Evolutionary conservation across 148 eudicot genomes (phyloP).

Genomic region (Amaranthus palmeri): DNA sequence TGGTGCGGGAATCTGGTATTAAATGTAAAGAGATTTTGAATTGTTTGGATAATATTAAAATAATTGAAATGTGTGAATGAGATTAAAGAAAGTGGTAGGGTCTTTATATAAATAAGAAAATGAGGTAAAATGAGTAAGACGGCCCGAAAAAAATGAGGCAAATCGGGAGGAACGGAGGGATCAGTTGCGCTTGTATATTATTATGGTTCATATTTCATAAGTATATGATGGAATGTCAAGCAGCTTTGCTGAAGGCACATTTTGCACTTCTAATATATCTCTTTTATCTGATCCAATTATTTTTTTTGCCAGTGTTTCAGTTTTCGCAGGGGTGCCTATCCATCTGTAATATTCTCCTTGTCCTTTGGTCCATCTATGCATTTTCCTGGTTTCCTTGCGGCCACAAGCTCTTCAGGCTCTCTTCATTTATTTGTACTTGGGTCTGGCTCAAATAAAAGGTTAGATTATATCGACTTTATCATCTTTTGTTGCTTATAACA

Average conservation of each 20-base stretch:
- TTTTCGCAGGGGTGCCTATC: constrained; percentile 89
- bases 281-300: constrained; percentile 21
- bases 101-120: too few species aligned
- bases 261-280: constrained; percentile 2
- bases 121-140: too few species aligned
- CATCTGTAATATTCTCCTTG: constrained; percentile 78
- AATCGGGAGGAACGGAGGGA: too few species aligned
- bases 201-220: background rate
- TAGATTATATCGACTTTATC: background rate
- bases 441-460: constrained; percentile 57
- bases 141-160: too few species aligned
- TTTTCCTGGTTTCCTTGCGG: constrained; percentile 73
- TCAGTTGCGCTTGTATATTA: background rate
- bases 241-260: background rate
- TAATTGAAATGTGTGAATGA: too few species aligned
- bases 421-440: constrained; percentile 75
- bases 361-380: constrained; percentile 74
- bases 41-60: too few species aligned
- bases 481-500: constrained; percentile 3
- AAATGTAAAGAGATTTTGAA: too few species aligned
- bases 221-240: background rate
- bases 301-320: constrained; percentile 62
- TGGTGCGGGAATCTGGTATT: too few species aligned
- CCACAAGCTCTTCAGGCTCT: constrained; percentile 93
- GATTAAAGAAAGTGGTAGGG: too few species aligned